phyloP scores from a whole-genome alignment of 805 yeast genomes.

The Wickerhamomyces queroliae region DNA sequence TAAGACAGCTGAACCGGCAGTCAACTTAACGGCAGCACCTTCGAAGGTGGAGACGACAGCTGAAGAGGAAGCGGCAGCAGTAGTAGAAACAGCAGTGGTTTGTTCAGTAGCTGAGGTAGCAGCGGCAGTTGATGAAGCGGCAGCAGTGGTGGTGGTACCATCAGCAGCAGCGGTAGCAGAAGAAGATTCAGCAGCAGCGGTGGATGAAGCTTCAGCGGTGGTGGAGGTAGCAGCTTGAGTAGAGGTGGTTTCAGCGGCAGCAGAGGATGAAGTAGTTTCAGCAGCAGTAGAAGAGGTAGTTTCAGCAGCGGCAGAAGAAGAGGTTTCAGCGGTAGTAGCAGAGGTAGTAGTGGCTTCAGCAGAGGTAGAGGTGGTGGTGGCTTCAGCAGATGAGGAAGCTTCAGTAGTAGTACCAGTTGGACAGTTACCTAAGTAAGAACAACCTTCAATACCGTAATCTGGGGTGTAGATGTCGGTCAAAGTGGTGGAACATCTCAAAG shows the following conservation, averaged over 20 bases:
- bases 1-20: constrained; percentile 14
- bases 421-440: constrained; percentile 1
- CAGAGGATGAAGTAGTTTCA: constrained; percentile 3
- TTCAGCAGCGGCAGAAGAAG: constrained; percentile 2
- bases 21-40: constrained; percentile 18
- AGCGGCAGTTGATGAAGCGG: neutral
- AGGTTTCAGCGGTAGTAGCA: constrained; percentile 3
- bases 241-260: constrained; percentile 5
- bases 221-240: constrained; percentile 4
- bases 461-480: constrained; percentile 12
- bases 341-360: constrained; percentile 7
- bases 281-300: constrained; percentile 9
- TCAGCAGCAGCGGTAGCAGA: constrained; percentile 6
- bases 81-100: neutral
- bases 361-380: constrained; percentile 3
- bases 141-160: constrained; percentile 5
- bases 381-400: constrained; percentile 2
- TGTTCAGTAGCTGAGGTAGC: constrained; percentile 6
- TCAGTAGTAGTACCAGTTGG: constrained; percentile 6
- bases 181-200: constrained; percentile 8
- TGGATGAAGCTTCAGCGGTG: constrained; percentile 1
- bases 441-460: neutral
- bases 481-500: constrained; percentile 8
- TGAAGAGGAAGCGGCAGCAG: constrained; percentile 2
- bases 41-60: constrained; percentile 11